Percentiles rank a stretch among this genome's conserved stretches.
Conservation (phyloP, 495 filamentous ascomycete genomes). For the Mytilinidion resinicola region DNA sequence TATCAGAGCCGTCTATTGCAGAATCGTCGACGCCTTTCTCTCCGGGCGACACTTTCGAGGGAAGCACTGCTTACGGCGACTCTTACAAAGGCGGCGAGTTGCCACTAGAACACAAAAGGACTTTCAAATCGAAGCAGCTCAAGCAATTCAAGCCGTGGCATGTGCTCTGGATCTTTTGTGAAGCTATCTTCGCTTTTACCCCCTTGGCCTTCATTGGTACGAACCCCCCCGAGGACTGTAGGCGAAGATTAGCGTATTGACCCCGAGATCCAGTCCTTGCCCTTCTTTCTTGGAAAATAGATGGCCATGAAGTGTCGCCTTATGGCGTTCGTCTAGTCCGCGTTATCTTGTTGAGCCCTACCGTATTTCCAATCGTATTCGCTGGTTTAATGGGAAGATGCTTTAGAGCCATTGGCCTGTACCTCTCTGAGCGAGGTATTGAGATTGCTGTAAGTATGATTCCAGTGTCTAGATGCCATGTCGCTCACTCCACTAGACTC, state of each 20-base stretch:
- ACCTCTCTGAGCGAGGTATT: conserved; percentile 9
- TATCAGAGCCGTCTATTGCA: too few relatives aligned
- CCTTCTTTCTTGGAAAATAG: conserved; percentile 8
- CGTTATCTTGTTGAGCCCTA: conserved; percentile 14
- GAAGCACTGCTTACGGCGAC: too few relatives aligned
- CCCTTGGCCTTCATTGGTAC: conserved; percentile 20
- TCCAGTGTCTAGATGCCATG: too few relatives aligned
- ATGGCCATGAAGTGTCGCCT: conserved; percentile 7
- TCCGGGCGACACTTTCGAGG: too few relatives aligned
- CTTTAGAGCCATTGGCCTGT: conserved; percentile 16
- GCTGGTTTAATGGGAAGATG: conserved; percentile 19
- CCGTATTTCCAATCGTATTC: conserved; percentile 20
- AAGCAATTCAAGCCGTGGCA: too few relatives aligned
- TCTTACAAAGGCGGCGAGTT: too few relatives aligned
- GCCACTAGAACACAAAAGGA: too few relatives aligned
- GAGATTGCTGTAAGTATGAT: too few relatives aligned
- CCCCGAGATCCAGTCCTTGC: conserved; percentile 5
- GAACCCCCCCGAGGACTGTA: neutral
- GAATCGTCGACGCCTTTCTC: too few relatives aligned
- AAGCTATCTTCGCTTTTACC: conserved; percentile 10
- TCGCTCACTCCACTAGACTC: conserved; percentile 6
- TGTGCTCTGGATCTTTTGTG: conserved; percentile 5
- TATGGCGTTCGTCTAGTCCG: conserved; percentile 8
- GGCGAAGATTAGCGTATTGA: neutral
- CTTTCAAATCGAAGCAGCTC: too few relatives aligned